phyloP scores from a whole-genome alignment of 1,284 basidiomycete genomes.

The Mycena citricolor region DNA sequence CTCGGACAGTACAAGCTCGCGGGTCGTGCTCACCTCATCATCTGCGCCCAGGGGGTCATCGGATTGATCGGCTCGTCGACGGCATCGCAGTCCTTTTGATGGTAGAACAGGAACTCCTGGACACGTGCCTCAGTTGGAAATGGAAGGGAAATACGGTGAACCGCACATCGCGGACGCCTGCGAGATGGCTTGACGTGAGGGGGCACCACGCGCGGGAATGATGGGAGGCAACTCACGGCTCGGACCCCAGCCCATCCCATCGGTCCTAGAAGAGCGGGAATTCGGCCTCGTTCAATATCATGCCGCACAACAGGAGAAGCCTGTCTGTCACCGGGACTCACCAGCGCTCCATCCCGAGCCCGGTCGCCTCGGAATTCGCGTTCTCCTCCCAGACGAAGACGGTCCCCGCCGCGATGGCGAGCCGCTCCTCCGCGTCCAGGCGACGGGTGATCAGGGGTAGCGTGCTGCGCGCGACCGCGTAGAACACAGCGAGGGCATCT shows the following conservation, averaged over 20 bases:
- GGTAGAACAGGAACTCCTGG: slow-evolving; percentile 81
- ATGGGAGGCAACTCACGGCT: slow-evolving; percentile 44
- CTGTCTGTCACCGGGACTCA: too few species aligned
- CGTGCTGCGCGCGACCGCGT: slow-evolving; percentile 64
- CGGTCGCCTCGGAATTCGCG: slow-evolving; percentile 75
- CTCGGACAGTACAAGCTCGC: too few species aligned
- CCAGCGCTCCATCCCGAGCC: slow-evolving; percentile 81
- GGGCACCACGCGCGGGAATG: slow-evolving; percentile 6
- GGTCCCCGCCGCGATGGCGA: slow-evolving; percentile 45
- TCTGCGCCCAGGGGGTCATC: slow-evolving; percentile 71
- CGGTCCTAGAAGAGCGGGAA: slow-evolving; percentile 52
- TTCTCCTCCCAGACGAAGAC: slow-evolving; percentile 85
- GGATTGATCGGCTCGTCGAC: slow-evolving; percentile 63
- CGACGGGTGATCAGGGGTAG: slow-evolving; percentile 76
- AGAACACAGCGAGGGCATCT: slow-evolving; percentile 77
- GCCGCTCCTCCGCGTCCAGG: slow-evolving; percentile 68
- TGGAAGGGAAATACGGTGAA: slow-evolving; percentile 15
- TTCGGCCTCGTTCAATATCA: slow-evolving; percentile 6
- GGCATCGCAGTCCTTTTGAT: slow-evolving; percentile 72
- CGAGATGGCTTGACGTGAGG: slow-evolving; percentile 9
- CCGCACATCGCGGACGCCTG: slow-evolving; percentile 71
- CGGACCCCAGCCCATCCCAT: slow-evolving; percentile 81
- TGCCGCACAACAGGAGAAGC: slow-evolving; percentile 5
- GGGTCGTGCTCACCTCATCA: slow-evolving; percentile 51
- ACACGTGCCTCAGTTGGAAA: slow-evolving; percentile 13